phyloP scores from a whole-genome alignment of 345 rosid genomes.

The Citrus hindsii region DNA sequence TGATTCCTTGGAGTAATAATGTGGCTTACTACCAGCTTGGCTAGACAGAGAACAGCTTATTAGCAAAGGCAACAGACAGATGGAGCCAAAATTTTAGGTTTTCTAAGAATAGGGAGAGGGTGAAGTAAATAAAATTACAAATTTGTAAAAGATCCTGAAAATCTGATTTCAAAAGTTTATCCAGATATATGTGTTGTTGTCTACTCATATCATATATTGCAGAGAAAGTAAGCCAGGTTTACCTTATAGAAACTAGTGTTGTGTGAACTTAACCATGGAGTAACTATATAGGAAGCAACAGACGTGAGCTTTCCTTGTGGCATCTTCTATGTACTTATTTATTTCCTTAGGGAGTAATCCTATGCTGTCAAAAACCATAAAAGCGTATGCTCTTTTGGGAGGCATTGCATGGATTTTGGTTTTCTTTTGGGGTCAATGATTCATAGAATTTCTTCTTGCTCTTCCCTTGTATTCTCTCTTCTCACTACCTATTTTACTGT shows the following conservation, averaged over 20 bases:
- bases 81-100: background rate
- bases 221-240: background rate
- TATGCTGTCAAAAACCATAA: background rate
- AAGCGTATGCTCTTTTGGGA: background rate
- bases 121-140: background rate
- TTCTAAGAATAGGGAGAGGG: background rate
- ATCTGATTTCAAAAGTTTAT: background rate
- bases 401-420: background rate
- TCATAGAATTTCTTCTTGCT: background rate
- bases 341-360: background rate
- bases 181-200: background rate
- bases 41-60: background rate
- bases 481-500: background rate
- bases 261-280: background rate
- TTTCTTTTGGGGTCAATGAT: background rate
- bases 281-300: background rate
- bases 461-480: background rate
- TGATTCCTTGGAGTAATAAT: too few species aligned
- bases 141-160: background rate
- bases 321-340: too few species aligned
- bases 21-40: background rate
- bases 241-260: background rate
- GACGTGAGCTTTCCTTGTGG: background rate
- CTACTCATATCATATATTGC: background rate
- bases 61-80: background rate